A percentile compares a stretch with the other conserved stretches of the same genome.
phyloP scores from a whole-genome alignment of 192 early-diverging fungal genomes.

The Umbelopsis ramanniana region DNA sequence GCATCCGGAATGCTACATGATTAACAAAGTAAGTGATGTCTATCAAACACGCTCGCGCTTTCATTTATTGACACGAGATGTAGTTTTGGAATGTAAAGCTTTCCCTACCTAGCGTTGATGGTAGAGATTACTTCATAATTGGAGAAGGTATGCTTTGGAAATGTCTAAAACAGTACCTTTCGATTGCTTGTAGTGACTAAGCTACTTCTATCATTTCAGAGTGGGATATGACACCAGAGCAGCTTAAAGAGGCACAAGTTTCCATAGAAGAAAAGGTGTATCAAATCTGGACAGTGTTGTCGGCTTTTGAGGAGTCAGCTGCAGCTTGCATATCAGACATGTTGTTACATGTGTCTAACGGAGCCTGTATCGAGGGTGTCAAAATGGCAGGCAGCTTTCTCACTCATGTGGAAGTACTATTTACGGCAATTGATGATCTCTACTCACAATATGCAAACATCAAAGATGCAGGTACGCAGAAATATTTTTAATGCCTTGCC shows the following conservation, averaged over 20 bases:
- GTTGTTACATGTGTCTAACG: constrained; percentile 79
- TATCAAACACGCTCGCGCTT: no score
- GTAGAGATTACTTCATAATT: not conserved
- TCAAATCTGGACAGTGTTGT: constrained; percentile 80
- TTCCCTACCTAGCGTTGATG: constrained; percentile 18
- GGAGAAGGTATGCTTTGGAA: not conserved
- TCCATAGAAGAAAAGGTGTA: constrained; percentile 88
- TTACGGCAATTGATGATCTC: constrained; percentile 71
- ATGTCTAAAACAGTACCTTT: not conserved
- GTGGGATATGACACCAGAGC: constrained; percentile 43
- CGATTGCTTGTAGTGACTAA: not conserved
- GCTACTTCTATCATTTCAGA: not conserved
- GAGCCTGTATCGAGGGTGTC: constrained; percentile 70
- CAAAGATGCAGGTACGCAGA: constrained; percentile 25
- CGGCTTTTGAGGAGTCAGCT: constrained; percentile 87
- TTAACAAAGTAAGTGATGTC: constrained; percentile 79
- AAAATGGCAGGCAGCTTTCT: constrained; percentile 79
- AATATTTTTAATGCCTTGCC: not conserved
- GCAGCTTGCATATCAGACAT: constrained; percentile 91
- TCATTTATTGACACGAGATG: not conserved
- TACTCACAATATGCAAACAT: constrained; percentile 21
- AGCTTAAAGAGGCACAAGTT: constrained; percentile 67
- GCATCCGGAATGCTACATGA: constrained; percentile 99
- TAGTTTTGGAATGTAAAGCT: constrained; percentile 66
- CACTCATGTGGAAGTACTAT: constrained; percentile 83